Base-by-base conservation (phyloP, 2,329 filamentous ascomycete species). In the Rugonectria rugulosa region DNA sequence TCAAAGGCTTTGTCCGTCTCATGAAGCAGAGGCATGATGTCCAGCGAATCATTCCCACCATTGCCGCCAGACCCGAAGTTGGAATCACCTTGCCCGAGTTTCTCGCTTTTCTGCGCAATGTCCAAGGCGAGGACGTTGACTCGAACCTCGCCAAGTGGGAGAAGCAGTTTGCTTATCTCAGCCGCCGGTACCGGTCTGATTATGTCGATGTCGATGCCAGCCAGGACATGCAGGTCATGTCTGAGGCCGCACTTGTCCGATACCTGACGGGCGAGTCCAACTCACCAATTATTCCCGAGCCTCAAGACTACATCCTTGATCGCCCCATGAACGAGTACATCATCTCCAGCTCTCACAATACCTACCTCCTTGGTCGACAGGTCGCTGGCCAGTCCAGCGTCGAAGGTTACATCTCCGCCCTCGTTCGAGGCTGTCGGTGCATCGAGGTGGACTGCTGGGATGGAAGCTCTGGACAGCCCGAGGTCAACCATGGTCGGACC, bases 361-460 rank as follows among this genome's bases (percentile, higher is more conserved):
- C 95, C 0, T 99, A 99, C 69, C 87, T 99, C 1, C 81, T 96
- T 5, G 95, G 95, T 12, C 88, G 93, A 49, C 95, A 99, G 72
- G 88, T 98, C 2, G 89, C 88, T 10, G 94, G 94, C 23, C 85
- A 90, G 38, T 97, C 95, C 2, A 98, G 93, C 69, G 90, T 96
- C 2, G 95, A 99, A 73, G 92, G 92, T 37, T 99, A 99, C 75
- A 96, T 98, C 65, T 87, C 88, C 8, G 91, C 93, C 3, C 82
- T 99, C 6, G 88, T 91, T 60, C 89, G 91, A 57, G 93, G 93
- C 8, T 99, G 95, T 72, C 90, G 95, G 44, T 98, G 95, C 72
- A 88, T 99, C 40, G 95, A 99, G 75, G 92, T 99, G 47, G 95
- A 99, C 74, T 98, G 94, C 75, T 99, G 95, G 95, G 92, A 99